Percentiles rank a stretch among this genome's conserved stretches.
Evolutionary conservation across 2,329 filamentous ascomycete species (phyloP).

Genomic region (Sarocladium kiliense): DNA sequence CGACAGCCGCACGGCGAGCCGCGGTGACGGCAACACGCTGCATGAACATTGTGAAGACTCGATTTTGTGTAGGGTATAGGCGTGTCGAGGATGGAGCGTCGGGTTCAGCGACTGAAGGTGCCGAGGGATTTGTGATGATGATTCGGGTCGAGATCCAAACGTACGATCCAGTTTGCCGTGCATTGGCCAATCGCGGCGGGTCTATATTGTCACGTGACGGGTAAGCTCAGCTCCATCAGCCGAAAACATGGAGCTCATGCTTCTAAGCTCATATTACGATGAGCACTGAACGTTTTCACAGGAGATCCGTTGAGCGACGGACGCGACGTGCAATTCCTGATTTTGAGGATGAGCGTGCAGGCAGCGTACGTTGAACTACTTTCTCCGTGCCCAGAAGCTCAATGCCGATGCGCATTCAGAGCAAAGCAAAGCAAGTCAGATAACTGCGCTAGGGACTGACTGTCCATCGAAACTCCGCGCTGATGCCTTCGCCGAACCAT

Average conservation of each 20-base stretch:
- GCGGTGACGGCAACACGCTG: conserved; percentile 57
- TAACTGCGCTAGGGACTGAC: too few relatives aligned
- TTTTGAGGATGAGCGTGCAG: too few relatives aligned
- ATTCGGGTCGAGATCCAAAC: conserved; percentile 33
- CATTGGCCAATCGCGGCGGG: conserved; percentile 30
- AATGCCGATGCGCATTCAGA: too few relatives aligned
- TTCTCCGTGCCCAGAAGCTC: too few relatives aligned
- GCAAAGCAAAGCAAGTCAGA: too few relatives aligned
- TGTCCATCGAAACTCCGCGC: too few relatives aligned
- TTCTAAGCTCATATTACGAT: background rate
- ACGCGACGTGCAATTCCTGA: too few relatives aligned
- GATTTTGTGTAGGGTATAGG: conserved; percentile 16
- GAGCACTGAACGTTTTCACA: background rate
- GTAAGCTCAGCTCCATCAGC: conserved; percentile 13
- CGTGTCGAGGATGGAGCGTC: conserved; percentile 12
- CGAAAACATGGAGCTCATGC: background rate
- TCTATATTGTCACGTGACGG: conserved; percentile 26
- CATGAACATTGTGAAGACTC: conserved; percentile 50
- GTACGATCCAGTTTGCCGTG: conserved; percentile 22
- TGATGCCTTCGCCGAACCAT: too few relatives aligned
- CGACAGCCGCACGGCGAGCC: conserved; percentile 53
- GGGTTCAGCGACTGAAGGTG: conserved; percentile 19
- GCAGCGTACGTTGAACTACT: too few relatives aligned
- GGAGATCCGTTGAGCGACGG: too few relatives aligned
- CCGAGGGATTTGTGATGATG: conserved; percentile 44